Evolutionary conservation across 129 eudicot genomes (phyloP).

Genomic region (Artemisia annua): DNA sequence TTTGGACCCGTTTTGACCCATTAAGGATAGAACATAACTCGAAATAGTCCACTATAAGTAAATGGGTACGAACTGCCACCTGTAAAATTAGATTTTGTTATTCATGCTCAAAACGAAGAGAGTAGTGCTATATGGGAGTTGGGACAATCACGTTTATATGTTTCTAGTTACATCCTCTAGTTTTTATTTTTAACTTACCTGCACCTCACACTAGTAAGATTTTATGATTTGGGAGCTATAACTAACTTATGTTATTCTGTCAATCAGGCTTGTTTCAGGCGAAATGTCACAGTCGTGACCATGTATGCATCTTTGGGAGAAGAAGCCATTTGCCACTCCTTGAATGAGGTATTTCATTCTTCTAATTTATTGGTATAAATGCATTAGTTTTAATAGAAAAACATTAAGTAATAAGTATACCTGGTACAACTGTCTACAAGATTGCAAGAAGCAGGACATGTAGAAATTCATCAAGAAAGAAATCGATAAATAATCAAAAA

Average conservation of each 20-base stretch:
- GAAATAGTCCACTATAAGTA: background rate
- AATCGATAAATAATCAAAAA: too few relatives aligned
- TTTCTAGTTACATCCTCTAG: background rate
- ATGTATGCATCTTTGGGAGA: conserved; percentile 97
- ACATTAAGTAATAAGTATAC: background rate
- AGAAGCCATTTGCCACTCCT: conserved; percentile 88
- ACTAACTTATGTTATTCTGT: conserved; percentile 25
- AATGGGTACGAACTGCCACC: background rate
- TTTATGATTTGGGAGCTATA: conserved; percentile 10
- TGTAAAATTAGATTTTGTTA: background rate
- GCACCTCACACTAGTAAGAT: conserved; percentile 2
- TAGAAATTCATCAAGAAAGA: background rate
- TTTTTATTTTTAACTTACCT: background rate
- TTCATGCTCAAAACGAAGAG: background rate
- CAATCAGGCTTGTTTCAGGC: conserved; percentile 90
- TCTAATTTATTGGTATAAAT: background rate
- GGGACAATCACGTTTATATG: background rate
- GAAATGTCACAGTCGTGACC: conserved; percentile 89
- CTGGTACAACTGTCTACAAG: background rate
- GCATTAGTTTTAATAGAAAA: background rate
- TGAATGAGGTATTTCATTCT: conserved; percentile 70
- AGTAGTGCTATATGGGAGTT: background rate
- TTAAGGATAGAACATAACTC: background rate
- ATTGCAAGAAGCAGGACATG: conserved; percentile 6
- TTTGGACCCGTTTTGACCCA: background rate